A percentile compares a stretch with the other conserved stretches of the same genome.
Evolutionary conservation across 345 rosid genomes (phyloP).

Genomic region (Melaleuca quinquenervia): DNA sequence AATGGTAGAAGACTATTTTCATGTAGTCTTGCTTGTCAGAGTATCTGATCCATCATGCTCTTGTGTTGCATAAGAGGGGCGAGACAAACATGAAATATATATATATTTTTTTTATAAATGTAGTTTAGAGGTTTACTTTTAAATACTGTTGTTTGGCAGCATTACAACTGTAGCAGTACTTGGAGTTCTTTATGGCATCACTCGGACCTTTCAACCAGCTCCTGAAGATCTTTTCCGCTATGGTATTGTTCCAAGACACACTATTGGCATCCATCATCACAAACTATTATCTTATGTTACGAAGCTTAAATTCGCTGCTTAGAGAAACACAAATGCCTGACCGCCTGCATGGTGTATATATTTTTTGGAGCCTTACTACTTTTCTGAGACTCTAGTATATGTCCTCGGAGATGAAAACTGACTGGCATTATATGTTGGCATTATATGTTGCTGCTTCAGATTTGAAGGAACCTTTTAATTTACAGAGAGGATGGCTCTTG

Average conservation of each 20-base stretch:
- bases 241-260: conserved; percentile 28
- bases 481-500: conserved; percentile 51
- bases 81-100: not conserved
- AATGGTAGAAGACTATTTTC: not conserved
- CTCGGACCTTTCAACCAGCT: conserved; percentile 66
- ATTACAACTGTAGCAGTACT: conserved; percentile 64
- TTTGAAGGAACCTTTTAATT: conserved; percentile 58
- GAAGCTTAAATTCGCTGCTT: not conserved
- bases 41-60: not conserved
- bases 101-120: not conserved
- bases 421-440: not conserved
- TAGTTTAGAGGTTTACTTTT: not conserved
- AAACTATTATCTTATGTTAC: not conserved
- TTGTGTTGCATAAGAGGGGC: not conserved
- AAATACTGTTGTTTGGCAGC: conserved; percentile 33
- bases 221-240: conserved; percentile 72
- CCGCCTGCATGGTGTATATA: not conserved
- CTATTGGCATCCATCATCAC: not conserved
- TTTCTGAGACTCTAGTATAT: not conserved
- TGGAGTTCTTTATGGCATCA: conserved; percentile 57
- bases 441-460: conserved; percentile 22
- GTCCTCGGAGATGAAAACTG: not conserved
- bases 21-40: not conserved
- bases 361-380: not conserved
- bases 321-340: not conserved